Percentiles rank a stretch among this genome's conserved stretches.
phyloP scores from a whole-genome alignment of 164 flowering plant species.

The Houttuynia cordata region DNA sequence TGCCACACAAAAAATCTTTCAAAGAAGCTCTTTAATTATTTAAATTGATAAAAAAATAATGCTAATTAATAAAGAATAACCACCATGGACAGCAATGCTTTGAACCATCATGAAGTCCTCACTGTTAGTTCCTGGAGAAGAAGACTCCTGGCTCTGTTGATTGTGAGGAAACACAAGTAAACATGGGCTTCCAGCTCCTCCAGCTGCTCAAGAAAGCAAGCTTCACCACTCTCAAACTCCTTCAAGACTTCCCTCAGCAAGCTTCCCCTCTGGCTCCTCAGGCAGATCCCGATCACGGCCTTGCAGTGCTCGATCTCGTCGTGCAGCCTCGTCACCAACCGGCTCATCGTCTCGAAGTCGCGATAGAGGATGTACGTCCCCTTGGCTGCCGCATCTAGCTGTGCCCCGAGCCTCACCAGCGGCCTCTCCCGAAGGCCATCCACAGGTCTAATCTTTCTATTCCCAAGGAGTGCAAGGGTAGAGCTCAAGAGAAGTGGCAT shows the following conservation, averaged over 20 bases:
- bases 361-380: slow-evolving; percentile 53
- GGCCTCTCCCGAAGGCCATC: background rate
- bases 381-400: slow-evolving; percentile 63
- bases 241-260: slow-evolving; percentile 50
- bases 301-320: slow-evolving; percentile 60
- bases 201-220: slow-evolving; percentile 47
- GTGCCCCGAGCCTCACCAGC: slow-evolving; percentile 15
- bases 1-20: background rate
- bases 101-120: background rate
- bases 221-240: slow-evolving; percentile 37
- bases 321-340: slow-evolving; percentile 20
- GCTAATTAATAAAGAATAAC: too few species aligned
- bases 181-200: slow-evolving; percentile 67
- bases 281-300: slow-evolving; percentile 34
- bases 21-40: background rate
- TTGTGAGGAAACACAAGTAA: slow-evolving; percentile 58
- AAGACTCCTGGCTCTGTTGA: slow-evolving; percentile 58
- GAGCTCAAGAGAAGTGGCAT: slow-evolving; percentile 28
- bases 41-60: too few species aligned
- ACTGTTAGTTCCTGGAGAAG: slow-evolving; percentile 28
- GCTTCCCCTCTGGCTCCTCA: slow-evolving; percentile 32
- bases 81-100: background rate
- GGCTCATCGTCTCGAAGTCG: slow-evolving; percentile 67
- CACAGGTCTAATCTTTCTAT: slow-evolving; percentile 9
- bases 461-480: slow-evolving; percentile 2